These are phyloP conservation scores for Botryosphaeria dothidea DNA, from an alignment of 2,329 filamentous ascomycete species.

Conservation along the genomic window DNA sequence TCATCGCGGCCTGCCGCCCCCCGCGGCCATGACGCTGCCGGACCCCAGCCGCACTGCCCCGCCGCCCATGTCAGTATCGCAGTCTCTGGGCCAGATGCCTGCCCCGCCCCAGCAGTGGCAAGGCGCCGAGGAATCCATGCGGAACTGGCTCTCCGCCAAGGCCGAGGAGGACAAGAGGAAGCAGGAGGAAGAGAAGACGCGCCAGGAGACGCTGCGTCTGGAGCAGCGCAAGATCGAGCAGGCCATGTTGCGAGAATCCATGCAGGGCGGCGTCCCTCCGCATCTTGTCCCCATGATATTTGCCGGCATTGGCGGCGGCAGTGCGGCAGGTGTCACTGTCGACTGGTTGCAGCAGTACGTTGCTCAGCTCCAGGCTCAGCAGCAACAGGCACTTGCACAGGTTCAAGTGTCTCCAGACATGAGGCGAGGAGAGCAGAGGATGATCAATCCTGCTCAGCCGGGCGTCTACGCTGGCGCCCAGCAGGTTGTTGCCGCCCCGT, in stretches of 20 bases:
- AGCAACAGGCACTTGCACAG: slow-evolving; percentile 44
- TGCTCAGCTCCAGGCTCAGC: slow-evolving; percentile 45
- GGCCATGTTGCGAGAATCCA: slow-evolving; percentile 54
- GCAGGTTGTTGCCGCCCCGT: slow-evolving; percentile 33
- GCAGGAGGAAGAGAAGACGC: slow-evolving; percentile 56
- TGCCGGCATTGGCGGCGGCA: slow-evolving; percentile 52
- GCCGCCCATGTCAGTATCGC: slow-evolving; percentile 30
- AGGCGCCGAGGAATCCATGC: slow-evolving; percentile 53
- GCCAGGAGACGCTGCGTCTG: slow-evolving; percentile 50
- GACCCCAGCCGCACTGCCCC: slow-evolving; percentile 46
- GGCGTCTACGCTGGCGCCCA: slow-evolving; percentile 33
- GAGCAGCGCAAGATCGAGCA: slow-evolving; percentile 56
- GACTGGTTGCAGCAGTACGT: slow-evolving; percentile 55
- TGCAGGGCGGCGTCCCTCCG: slow-evolving; percentile 53
- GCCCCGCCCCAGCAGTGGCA: slow-evolving; percentile 49
- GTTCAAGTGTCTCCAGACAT: slow-evolving; percentile 38
- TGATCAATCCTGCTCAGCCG: slow-evolving; percentile 42
- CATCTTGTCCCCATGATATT: slow-evolving; percentile 56
- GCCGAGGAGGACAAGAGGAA: slow-evolving; percentile 54
- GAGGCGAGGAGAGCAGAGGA: slow-evolving; percentile 40
- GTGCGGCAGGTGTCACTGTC: slow-evolving; percentile 48
- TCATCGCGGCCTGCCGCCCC: slow-evolving; percentile 56
- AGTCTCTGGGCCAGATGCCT: slow-evolving; percentile 45
- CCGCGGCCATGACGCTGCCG: slow-evolving; percentile 54
- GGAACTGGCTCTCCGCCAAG: slow-evolving; percentile 53